Conservation (phyloP, 495 filamentous ascomycete species). For the Hypoxylon lienhwacheense region DNA sequence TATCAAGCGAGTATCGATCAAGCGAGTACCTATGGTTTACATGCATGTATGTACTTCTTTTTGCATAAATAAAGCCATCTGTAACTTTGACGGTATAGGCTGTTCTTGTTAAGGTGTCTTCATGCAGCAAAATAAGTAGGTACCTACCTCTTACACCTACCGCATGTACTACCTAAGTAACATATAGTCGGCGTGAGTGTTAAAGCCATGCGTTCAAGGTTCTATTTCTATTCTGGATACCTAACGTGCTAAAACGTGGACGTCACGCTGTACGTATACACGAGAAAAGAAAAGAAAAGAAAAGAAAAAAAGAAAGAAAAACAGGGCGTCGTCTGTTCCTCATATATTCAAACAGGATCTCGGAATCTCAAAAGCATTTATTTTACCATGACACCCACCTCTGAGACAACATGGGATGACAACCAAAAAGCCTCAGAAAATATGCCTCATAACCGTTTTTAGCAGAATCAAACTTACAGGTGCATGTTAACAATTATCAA, state of each 20-base stretch:
- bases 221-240: not conserved
- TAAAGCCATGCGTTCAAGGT: slow-evolving; percentile 12
- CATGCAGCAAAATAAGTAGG: slow-evolving; percentile 4
- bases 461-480: too few species aligned
- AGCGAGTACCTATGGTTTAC: too few species aligned
- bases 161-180: too few species aligned
- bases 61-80: not conserved
- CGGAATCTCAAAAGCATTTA: not conserved
- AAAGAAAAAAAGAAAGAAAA: too few species aligned
- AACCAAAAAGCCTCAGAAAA: not conserved
- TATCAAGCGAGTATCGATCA: too few species aligned
- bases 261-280: too few species aligned
- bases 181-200: not conserved
- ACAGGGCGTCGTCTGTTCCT: not conserved
- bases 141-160: too few species aligned
- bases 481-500: too few species aligned
- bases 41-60: slow-evolving; percentile 3
- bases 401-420: slow-evolving; percentile 23
- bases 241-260: slow-evolving; percentile 18
- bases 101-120: slow-evolving; percentile 11
- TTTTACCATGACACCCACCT: slow-evolving; percentile 5
- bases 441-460: too few species aligned
- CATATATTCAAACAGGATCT: slow-evolving; percentile 1
- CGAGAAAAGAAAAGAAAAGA: too few species aligned
- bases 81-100: not conserved